Conservation (phyloP, 202 grass and related monocot species). For the Hordeum pubiflorum region DNA sequence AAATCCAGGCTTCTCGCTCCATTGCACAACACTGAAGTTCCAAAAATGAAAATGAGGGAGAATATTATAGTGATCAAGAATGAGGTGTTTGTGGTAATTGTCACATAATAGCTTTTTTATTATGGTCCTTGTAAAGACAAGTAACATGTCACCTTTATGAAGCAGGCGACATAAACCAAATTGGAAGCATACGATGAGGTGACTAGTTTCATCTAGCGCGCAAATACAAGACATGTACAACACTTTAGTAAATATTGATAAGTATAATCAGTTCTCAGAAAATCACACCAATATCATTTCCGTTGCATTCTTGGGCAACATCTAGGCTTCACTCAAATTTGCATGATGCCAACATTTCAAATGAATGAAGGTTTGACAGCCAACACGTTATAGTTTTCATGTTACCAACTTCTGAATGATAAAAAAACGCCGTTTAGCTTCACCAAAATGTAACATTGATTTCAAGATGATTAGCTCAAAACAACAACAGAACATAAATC, state of each 20-base stretch:
- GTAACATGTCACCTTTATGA: background rate
- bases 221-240: slow-evolving; percentile 14
- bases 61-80: background rate
- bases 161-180: background rate
- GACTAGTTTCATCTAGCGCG: background rate
- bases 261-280: background rate
- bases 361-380: background rate
- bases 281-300: background rate
- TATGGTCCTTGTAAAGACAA: background rate
- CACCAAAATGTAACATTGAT: background rate
- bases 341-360: background rate
- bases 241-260: background rate
- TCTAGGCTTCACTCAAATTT: background rate
- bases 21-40: background rate
- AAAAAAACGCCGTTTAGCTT: background rate
- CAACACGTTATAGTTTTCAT: background rate
- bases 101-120: background rate
- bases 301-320: background rate
- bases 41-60: background rate
- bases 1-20: background rate
- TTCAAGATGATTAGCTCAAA: background rate
- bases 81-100: background rate
- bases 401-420: background rate
- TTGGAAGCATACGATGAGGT: background rate
- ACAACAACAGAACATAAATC: background rate